Base-by-base conservation (phyloP, 2,329 filamentous ascomycete species). In the Graphiopsis chlorocephala region DNA sequence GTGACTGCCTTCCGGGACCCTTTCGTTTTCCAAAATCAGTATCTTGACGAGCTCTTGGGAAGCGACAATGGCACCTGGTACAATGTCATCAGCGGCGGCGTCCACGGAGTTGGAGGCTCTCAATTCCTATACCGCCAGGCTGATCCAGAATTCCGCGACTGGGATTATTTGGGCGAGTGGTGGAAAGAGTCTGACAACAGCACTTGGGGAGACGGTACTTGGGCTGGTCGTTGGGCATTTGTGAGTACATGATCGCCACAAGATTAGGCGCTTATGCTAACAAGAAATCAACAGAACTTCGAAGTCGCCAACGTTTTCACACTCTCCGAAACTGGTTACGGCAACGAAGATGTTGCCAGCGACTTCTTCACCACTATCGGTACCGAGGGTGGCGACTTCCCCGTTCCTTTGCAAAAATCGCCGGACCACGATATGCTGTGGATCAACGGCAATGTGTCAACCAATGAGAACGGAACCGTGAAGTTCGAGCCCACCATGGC, bases 1-100 rank as follows among this genome's bases (percentile, higher is more conserved):
- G 76, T 80, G 15, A 82, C 79, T 0, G 79, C 76, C 0, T 81
- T 77, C 66, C 75, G 79, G 5, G 80, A 81, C 66, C 79, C 80
- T 1, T 81, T 72, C 59, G 78, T 79, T 3, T 79, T 78, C 68
- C 78, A 78, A 45, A 78, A 74, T 65, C 71, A 72, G 3, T 71
- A 74, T 55, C 69, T 81, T 29, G 79, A 80, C 64, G 38, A 62
- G 2, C 55, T 77, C 1, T 70, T 78, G n/a, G 71, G 72, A 14
- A 76, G 77, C 55, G 64, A 68, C 1, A 67, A 75, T 0, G 75
- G 74, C 10, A 75, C 78, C 2, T 79, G 76, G 73, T 81, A 81
- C 47, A 70, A 71, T 12, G 72, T 78, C 38, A 73, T 80, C 55
- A 50, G 42, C 3, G 59, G 59, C 7, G 79, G 79, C 7, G 75